Conservation (phyloP, 2,329 filamentous ascomycete genomes). For the Arthrobotrys sinensis region DNA sequence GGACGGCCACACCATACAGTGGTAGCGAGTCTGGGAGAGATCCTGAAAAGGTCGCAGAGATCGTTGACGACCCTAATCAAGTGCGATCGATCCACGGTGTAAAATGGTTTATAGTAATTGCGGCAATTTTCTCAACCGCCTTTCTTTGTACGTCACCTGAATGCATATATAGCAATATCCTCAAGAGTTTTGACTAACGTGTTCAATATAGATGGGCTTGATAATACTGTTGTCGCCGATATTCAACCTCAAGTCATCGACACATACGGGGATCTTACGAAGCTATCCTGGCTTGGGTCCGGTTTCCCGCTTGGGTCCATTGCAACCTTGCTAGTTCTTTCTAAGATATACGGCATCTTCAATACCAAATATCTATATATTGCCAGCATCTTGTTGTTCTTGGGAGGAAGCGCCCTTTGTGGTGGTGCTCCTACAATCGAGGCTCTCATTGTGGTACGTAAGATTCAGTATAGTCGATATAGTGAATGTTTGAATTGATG, state of each 20-base stretch:
- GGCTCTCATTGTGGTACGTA: slow-evolving; percentile 60
- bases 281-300: slow-evolving; percentile 68
- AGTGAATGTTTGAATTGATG: neutral
- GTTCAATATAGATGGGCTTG: slow-evolving; percentile 65
- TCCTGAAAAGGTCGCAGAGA: slow-evolving; percentile 37
- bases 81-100: slow-evolving; percentile 51
- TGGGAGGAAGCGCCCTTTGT: slow-evolving; percentile 66
- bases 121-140: slow-evolving; percentile 63
- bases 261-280: slow-evolving; percentile 66
- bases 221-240: slow-evolving; percentile 71
- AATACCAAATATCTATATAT: slow-evolving; percentile 69
- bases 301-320: slow-evolving; percentile 69
- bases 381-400: slow-evolving; percentile 65
- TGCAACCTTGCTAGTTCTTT: slow-evolving; percentile 66
- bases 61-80: slow-evolving; percentile 32
- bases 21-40: slow-evolving; percentile 53
- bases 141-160: slow-evolving; percentile 64
- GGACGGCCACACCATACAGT: slow-evolving; percentile 50
- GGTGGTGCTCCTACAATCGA: slow-evolving; percentile 66
- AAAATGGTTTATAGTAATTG: slow-evolving; percentile 64
- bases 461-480: neutral
- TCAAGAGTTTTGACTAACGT: slow-evolving; percentile 17
- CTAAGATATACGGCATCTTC: slow-evolving; percentile 69
- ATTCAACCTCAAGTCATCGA: slow-evolving; percentile 69
- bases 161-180: no score